Evolutionary conservation across 345 rosid species (phyloP), one percentile per base, ranked within the genome.

Genomic region (Salix viminalis): DNA sequence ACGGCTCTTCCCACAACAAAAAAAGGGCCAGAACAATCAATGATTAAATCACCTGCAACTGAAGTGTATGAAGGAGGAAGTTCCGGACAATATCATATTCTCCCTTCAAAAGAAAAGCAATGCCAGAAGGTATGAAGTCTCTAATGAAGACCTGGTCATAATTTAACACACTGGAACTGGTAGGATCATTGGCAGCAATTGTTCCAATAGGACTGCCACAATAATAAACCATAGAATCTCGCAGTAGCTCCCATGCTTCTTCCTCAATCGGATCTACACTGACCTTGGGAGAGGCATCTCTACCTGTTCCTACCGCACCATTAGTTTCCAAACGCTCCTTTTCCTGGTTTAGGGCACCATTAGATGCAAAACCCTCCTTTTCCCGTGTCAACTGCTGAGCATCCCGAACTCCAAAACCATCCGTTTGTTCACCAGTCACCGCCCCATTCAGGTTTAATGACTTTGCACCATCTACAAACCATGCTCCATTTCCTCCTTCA

Each of bases 101-200:
- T 54, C 83, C 83, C 50, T 80, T 80, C 79, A 80, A 72, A 60
- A 80, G 83, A 72, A 80, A 80, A 41, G 79, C 83, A 19, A 80
- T 67, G 7, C 83, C 83, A 71, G 83, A 76, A 67, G 83, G 83
- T 56, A 80, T 80, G 68, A 80, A 80, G 65, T 80, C 83, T 67
- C 83, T 56, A 46, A 80, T 76, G 65, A 80, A 80, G 76, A 80
- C 83, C 80, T 94, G 97, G 86, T 95, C 99, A 77, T 95, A 92
- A 69, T 95, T 95, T 52, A 93, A 72, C 26, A 88, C 83, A 37
- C 73, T 83, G 69, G 93, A 82, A 80, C 81, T 76, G 10, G 90
- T 88, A 70, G 97, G 95, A 80, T 92, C 98, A 73, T 87, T 91
- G 70, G 98, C 97, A 82, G 98, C 97, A 82, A 94, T 86, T 2